phyloP scores from a whole-genome alignment of 257 asterid genomes.

The Dorcoceras hygrometricum region DNA sequence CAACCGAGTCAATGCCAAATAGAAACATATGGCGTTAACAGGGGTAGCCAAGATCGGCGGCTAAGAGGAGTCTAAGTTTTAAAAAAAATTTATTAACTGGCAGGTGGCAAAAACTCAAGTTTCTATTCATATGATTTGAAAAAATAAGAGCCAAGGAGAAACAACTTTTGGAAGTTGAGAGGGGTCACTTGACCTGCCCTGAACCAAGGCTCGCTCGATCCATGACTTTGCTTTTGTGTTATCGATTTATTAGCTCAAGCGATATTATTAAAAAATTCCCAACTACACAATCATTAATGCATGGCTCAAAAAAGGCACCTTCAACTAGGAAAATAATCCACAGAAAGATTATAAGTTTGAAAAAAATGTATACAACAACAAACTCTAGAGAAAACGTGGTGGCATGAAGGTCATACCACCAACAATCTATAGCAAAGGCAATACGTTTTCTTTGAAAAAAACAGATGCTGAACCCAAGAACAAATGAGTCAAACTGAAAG shows the following conservation, averaged over 20 bases:
- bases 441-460: too few species aligned
- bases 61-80: background rate
- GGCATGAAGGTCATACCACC: background rate
- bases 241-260: background rate
- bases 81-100: background rate
- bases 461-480: background rate
- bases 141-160: too few species aligned
- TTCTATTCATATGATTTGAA: too few species aligned
- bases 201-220: background rate
- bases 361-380: background rate
- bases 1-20: background rate
- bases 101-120: background rate
- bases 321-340: background rate
- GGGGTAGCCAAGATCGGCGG: background rate
- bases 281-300: background rate
- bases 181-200: background rate
- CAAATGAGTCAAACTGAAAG: background rate
- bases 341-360: background rate
- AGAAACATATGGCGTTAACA: background rate
- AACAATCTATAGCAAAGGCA: background rate
- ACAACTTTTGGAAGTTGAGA: background rate
- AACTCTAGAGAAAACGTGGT: background rate
- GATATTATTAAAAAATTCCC: background rate
- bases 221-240: too few species aligned
- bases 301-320: background rate